Evolutionary conservation across 2,329 filamentous ascomycete genomes (phyloP).

Genomic region (Rosellinia necatrix): DNA sequence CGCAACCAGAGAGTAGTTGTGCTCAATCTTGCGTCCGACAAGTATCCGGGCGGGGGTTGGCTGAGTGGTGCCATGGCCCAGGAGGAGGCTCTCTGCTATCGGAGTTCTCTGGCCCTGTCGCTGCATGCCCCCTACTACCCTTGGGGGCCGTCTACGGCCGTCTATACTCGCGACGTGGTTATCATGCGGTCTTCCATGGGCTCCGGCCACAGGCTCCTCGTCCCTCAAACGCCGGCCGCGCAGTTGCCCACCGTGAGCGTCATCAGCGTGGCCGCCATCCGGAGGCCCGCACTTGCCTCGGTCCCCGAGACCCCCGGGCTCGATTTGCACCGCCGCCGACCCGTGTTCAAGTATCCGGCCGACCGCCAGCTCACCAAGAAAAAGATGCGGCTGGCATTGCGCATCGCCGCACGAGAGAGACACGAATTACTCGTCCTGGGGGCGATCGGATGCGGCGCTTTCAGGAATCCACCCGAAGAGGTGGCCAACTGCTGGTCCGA

Average conservation of each 20-base stretch:
- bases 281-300: slow-evolving; percentile 15
- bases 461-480: slow-evolving; percentile 63
- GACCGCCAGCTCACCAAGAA: slow-evolving; percentile 61
- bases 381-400: slow-evolving; percentile 66
- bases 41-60: slow-evolving; percentile 58
- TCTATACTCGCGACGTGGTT: slow-evolving; percentile 43
- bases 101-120: slow-evolving; percentile 50
- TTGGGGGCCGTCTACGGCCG: slow-evolving; percentile 25
- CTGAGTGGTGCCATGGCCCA: slow-evolving; percentile 57
- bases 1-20: slow-evolving; percentile 48
- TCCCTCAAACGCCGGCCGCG: slow-evolving; percentile 18
- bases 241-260: slow-evolving; percentile 51
- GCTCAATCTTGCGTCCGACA: slow-evolving; percentile 61
- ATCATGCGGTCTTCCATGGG: slow-evolving; percentile 36
- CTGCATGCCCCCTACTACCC: slow-evolving; percentile 39
- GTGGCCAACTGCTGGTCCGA: slow-evolving; percentile 67
- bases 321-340: not conserved
- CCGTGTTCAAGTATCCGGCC: slow-evolving; percentile 45
- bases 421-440: slow-evolving; percentile 68
- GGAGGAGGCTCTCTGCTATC: slow-evolving; percentile 64
- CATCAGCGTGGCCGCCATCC: slow-evolving; percentile 42
- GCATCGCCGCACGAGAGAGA: slow-evolving; percentile 60
- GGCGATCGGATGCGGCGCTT: slow-evolving; percentile 71
- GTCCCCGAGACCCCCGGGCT: slow-evolving; percentile 25
- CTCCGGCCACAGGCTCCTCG: slow-evolving; percentile 35